Evolutionary conservation across 2,329 filamentous ascomycete genomes (phyloP).

Genomic region (Phaeophleospora eucalypticola): DNA sequence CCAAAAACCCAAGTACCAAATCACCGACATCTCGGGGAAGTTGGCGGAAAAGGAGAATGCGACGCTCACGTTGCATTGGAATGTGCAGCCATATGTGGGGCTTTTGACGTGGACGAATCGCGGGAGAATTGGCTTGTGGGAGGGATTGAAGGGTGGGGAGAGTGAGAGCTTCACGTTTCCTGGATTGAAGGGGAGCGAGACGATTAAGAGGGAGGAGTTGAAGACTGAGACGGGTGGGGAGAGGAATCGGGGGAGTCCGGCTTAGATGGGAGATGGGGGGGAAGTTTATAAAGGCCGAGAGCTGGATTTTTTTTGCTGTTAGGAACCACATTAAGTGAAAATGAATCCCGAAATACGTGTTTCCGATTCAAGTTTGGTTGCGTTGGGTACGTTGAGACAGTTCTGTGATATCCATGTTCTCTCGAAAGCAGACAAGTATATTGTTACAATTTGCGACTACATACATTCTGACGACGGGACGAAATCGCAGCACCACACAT

Average conservation of each 20-base stretch:
- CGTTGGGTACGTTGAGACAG: no score
- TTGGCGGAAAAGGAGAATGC: conserved; percentile 71
- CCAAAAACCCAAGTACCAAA: conserved; percentile 93
- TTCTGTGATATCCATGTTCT: no score
- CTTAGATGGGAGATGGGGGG: no score
- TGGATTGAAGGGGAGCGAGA: conserved; percentile 57
- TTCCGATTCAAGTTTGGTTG: no score
- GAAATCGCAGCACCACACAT: no score
- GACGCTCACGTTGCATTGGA: conserved; percentile 81
- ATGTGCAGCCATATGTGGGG: conserved; percentile 96
- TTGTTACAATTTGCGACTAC: no score
- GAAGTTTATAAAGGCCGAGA: no score
- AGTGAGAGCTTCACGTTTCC: conserved; percentile 64
- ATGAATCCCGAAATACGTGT: no score
- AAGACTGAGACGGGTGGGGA: conserved; percentile 49
- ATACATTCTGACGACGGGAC: no score
- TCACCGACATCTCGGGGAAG: conserved; percentile 80
- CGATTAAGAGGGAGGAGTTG: conserved; percentile 42
- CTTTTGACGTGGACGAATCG: conserved; percentile 69
- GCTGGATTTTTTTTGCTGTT: no score
- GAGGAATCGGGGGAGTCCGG: conserved; percentile 42
- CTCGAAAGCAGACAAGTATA: no score
- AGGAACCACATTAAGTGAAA: no score
- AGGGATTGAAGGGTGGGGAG: conserved; percentile 59
- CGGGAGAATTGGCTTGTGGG: conserved; percentile 54